Evolutionary conservation across 75 land plant species (phyloP).

Genomic region (Picea glauca): DNA sequence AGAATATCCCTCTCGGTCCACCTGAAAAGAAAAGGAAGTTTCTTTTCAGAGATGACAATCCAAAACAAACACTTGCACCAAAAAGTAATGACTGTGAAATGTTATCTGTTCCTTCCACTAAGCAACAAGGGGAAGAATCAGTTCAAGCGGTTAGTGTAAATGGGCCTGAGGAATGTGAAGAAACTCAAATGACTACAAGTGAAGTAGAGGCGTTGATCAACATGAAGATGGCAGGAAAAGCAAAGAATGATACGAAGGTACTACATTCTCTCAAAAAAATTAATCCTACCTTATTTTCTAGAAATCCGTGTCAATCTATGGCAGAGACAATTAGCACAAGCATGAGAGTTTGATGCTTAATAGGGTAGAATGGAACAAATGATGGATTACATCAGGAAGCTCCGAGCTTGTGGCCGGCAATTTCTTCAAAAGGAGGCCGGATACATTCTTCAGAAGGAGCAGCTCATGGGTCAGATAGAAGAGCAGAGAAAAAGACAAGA

Average conservation of each 20-base stretch:
- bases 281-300: too few species aligned
- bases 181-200: slow-evolving; percentile 9
- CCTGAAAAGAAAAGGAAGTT: slow-evolving; percentile 22
- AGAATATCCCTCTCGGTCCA: slow-evolving; percentile 10
- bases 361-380: slow-evolving; percentile 56
- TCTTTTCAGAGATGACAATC: not conserved
- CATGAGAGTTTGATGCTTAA: slow-evolving; percentile 2
- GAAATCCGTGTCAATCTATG: too few species aligned
- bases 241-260: slow-evolving; percentile 41
- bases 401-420: slow-evolving; percentile 39
- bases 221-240: slow-evolving; percentile 49
- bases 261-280: not conserved
- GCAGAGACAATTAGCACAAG: too few species aligned
- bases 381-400: slow-evolving; percentile 60
- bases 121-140: not conserved
- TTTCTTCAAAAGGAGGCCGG: slow-evolving; percentile 31
- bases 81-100: slow-evolving; percentile 10
- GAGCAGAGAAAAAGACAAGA: slow-evolving; percentile 21
- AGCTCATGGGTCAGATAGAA: slow-evolving; percentile 25
- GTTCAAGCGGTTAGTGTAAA: slow-evolving; percentile 9
- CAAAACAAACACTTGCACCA: slow-evolving; percentile 4
- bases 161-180: slow-evolving; percentile 8
- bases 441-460: slow-evolving; percentile 22
- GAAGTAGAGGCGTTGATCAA: slow-evolving; percentile 35
- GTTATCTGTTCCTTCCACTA: slow-evolving; percentile 7